Conservation (phyloP, 257 asterid genomes). For the Thymus mandschuricus region DNA sequence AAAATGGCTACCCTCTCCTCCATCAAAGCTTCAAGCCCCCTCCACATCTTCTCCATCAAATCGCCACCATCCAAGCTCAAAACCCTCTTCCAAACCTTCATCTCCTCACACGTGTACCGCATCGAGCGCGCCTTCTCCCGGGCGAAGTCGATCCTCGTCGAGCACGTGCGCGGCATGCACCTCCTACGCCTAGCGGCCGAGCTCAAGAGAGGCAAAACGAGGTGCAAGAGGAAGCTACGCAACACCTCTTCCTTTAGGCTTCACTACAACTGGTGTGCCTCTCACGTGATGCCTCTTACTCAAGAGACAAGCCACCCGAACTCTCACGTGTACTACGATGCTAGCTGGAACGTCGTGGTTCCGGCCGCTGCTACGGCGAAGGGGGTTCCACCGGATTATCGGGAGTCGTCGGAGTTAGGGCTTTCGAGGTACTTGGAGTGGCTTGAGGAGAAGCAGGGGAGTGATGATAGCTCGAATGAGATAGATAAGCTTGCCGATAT, state of each 20-base stretch:
- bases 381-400: not conserved
- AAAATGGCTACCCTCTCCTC: constrained; percentile 44
- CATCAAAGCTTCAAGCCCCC: constrained; percentile 33
- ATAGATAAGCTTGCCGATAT: constrained; percentile 83
- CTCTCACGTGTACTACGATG: constrained; percentile 52
- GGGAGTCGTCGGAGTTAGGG: constrained; percentile 31
- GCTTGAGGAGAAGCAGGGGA: constrained; percentile 67
- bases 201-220: constrained; percentile 39
- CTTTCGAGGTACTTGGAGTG: constrained; percentile 72
- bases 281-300: constrained; percentile 58
- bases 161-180: constrained; percentile 47
- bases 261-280: constrained; percentile 91
- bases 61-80: constrained; percentile 45
- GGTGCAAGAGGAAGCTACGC: constrained; percentile 44
- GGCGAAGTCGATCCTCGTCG: constrained; percentile 59
- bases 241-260: constrained; percentile 79
- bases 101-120: constrained; percentile 55
- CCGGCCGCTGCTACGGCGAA: constrained; percentile 5
- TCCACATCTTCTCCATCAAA: constrained; percentile 51
- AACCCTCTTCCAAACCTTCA: constrained; percentile 55
- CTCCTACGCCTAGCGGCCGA: constrained; percentile 38
- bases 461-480: constrained; percentile 38
- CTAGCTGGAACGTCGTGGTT: constrained; percentile 52
- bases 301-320: constrained; percentile 27
- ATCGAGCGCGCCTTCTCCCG: constrained; percentile 35